Evolutionary conservation across 2,329 filamentous ascomycete genomes (phyloP).

Genomic region (Pleomassaria siparia): DNA sequence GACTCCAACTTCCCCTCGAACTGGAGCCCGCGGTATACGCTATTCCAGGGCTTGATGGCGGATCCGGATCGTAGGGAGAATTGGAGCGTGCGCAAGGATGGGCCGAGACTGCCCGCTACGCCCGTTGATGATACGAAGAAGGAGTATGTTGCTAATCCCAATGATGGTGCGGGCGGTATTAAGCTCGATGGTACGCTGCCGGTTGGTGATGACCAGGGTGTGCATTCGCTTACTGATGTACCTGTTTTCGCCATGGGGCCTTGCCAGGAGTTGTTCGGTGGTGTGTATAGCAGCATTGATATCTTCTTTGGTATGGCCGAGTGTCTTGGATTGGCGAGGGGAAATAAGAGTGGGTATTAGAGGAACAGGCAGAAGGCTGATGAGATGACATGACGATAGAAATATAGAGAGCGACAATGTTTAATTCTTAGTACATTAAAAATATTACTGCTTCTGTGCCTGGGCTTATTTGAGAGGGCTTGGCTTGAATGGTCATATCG

Average conservation of each 20-base stretch:
- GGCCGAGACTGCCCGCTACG: conserved; percentile 63
- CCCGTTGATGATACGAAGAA: conserved; percentile 50
- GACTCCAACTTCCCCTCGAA: conserved; percentile 79
- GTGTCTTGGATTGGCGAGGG: conserved; percentile 57
- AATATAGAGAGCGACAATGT: too few relatives aligned
- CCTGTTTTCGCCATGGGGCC: conserved; percentile 74
- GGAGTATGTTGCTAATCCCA: conserved; percentile 65
- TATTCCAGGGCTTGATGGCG: conserved; percentile 71
- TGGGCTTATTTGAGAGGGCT: too few relatives aligned
- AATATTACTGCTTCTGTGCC: too few relatives aligned
- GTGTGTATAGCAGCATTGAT: conserved; percentile 69
- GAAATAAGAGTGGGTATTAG: conserved; percentile 14
- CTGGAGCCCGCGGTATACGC: conserved; percentile 82
- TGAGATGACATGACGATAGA: too few relatives aligned
- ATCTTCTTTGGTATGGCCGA: conserved; percentile 74
- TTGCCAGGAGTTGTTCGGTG: conserved; percentile 74
- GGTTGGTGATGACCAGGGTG: conserved; percentile 60
- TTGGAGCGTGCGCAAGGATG: conserved; percentile 69
- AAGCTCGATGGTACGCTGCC: conserved; percentile 75
- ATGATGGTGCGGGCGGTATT: conserved; percentile 67
- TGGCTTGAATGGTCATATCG: too few relatives aligned
- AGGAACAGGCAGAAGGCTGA: too few relatives aligned
- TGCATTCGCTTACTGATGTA: conserved; percentile 44
- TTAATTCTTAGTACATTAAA: too few relatives aligned
- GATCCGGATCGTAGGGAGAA: conserved; percentile 76